A percentile compares a stretch with the other conserved stretches of the same genome.
Evolutionary conservation across 2,329 filamentous ascomycete species (phyloP).

Genomic region (Aureobasidium sp.): DNA sequence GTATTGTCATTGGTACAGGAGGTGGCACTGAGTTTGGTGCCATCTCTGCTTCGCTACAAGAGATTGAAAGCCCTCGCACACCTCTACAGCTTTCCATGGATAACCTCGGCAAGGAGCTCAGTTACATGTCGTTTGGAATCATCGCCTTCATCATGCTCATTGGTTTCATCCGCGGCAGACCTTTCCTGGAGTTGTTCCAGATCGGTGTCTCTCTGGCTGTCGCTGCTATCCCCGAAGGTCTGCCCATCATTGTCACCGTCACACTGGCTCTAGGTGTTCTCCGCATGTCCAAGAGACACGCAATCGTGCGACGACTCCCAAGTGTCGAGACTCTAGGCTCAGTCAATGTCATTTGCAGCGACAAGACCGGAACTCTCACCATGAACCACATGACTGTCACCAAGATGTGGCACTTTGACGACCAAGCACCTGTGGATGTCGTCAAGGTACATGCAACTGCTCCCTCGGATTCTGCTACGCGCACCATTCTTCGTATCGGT

Average conservation of each 20-base stretch:
- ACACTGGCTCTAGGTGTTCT: conserved; percentile 91
- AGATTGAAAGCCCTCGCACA: conserved; percentile 91
- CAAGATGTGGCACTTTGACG: conserved; percentile 86
- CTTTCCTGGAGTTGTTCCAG: conserved; percentile 88
- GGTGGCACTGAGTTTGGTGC: conserved; percentile 91
- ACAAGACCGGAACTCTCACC: conserved; percentile 94
- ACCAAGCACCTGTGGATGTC: conserved; percentile 54
- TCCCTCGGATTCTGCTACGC: conserved; percentile 63
- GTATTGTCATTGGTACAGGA: conserved; percentile 94
- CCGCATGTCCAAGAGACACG: conserved; percentile 90
- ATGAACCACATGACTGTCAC: conserved; percentile 98
- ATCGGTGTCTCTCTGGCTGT: conserved; percentile 96
- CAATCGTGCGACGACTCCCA: conserved; percentile 90
- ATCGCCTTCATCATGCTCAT: conserved; percentile 90
- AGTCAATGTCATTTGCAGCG: conserved; percentile 99
- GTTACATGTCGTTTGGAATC: conserved; percentile 91
- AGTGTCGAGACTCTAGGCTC: conserved; percentile 96
- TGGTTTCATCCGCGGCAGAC: conserved; percentile 83
- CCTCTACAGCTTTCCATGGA: conserved; percentile 96
- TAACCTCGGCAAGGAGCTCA: conserved; percentile 88
- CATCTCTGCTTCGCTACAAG: conserved; percentile 87
- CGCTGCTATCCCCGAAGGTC: conserved; percentile 88
- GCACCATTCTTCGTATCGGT: conserved; percentile 79
- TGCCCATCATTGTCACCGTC: conserved; percentile 97
- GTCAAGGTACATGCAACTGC: conserved; percentile 46